Base-by-base conservation (phyloP, 2,329 filamentous ascomycete species). In the Pyricularia sp. region DNA sequence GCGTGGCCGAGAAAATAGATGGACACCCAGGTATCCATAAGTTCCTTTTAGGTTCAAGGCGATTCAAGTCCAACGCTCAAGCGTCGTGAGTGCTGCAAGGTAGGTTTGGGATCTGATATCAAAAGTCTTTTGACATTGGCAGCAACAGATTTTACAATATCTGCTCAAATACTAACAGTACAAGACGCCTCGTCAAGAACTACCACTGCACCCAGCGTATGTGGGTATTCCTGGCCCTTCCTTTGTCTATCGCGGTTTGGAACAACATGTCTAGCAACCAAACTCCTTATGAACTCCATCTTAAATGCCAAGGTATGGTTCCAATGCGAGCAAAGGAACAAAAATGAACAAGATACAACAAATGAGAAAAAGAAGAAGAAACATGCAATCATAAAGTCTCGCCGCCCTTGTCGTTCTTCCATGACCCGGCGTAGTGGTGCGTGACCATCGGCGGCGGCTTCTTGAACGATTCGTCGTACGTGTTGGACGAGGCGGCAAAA, bases 341-440 rank as follows among this genome's bases (percentile, higher is more conserved):
- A 12, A 63, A 61, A 63, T 3, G 14, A 63, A 26, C 23, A 61
- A 26, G 23, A 30, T 14, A 63, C 59, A 50, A n/a, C 17, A 50
- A 50, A 3, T 50, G 17, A 9, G 5, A 50, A 50, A 14, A 36
- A 36, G 28, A 9, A 23, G 9, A 58, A 12, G 1, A 26, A 26
- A 26, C 23, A 12, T 25, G n/a, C 4, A 25, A 17, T 63, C 25
- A 63, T 17, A 17, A 26, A 63, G 25, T 58, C 65, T 66, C 65
- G 36, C 65, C 65, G 65, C 65, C 65, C 65, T 66, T 66, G 64
- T 69, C 55, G 28, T 63, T 67, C 66, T 66, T 33, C 68, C 69
- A 70, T 7, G 68, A 64, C 7, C 66, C 59, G 4, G 25, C 36
- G 14, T 68, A 69, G 12, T 58, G 31, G 42, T 69, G 68, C 30